Base-by-base conservation (phyloP, 768 basidiomycete genomes). In the Candolleomyces aberdarensis region DNA sequence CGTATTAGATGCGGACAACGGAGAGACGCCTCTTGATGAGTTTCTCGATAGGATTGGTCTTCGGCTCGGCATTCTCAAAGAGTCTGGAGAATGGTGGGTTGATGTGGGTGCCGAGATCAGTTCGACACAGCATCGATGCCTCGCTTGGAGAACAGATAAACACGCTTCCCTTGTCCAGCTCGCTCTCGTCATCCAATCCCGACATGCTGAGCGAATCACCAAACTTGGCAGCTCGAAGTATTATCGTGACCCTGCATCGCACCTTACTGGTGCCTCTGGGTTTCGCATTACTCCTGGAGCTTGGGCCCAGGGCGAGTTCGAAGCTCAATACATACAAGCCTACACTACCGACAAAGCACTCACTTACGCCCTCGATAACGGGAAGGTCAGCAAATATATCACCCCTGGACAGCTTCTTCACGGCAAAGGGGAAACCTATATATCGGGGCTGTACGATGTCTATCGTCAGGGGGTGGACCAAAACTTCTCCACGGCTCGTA, bases 41-140 rank as follows among this genome's bases (percentile, higher is more conserved):
- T 56, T 58, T 32, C 39, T 64, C 13, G 5, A 10, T 19, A 17
- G 58, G 7, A 11, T 43, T 13, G 7, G 22, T 6, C 40, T 61
- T 26, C 20, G 20, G 20, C 15, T 47, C 3, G 26, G 20, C 22
- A 60, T 3, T 22, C 32, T 15, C 49, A 41, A 15, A 10, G 19
- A 14, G 14, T 2, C 14, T 14, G 66, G 65, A 0, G 40, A 58
- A 0, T 72, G 69, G 70, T 72, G 43, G 14, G 58, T 72, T 6
- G 66, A 72, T 44, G 61, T 71, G 0, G 66, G 61, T 1, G 36
- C 68, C 4, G 64, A 72, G 40, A 63, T 72, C 20, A 55, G 40
- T 43, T 62, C 59, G 29, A 2, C 32, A 1, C 15, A 29, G 0
- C 39, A 41, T 1, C 8, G 53, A 1, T 67, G 67, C 40, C 55